Evolutionary conservation across 106 monocot species (phyloP).

Genomic region (Acorus gramineus): DNA sequence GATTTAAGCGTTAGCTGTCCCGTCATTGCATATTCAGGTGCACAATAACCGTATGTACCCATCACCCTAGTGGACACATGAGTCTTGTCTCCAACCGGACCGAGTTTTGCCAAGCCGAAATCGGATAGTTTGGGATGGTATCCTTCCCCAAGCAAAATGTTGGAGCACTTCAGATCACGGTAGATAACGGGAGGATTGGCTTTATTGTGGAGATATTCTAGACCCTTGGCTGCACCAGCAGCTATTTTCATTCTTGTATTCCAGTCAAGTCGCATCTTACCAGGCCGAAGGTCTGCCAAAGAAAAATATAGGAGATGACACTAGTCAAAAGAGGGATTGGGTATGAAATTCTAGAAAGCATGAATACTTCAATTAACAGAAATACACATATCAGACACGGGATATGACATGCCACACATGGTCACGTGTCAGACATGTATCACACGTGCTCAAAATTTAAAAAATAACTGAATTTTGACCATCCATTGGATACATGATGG

Average conservation of each 20-base stretch:
- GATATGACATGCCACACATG: too few relatives aligned
- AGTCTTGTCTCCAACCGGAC: slow-evolving; percentile 22
- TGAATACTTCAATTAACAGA: too few relatives aligned
- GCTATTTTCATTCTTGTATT: slow-evolving; percentile 36
- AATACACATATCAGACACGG: too few relatives aligned
- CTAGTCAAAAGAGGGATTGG: not conserved
- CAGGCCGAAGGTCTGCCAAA: slow-evolving; percentile 13
- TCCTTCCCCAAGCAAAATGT: slow-evolving; percentile 27
- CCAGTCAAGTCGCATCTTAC: slow-evolving; percentile 32
- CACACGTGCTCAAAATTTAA: too few relatives aligned
- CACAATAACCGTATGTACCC: slow-evolving; percentile 55
- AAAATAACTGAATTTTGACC: too few relatives aligned
- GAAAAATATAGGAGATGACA: not conserved
- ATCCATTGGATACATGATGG: too few relatives aligned
- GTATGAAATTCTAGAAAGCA: too few relatives aligned
- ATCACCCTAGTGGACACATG: slow-evolving; percentile 32
- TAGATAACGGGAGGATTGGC: slow-evolving; percentile 40
- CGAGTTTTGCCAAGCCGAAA: slow-evolving; percentile 51
- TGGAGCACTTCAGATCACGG: slow-evolving; percentile 39
- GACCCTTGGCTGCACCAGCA: slow-evolving; percentile 27
- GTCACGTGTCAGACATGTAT: too few relatives aligned
- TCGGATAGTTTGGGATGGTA: slow-evolving; percentile 46
- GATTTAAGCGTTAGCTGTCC: slow-evolving; percentile 38
- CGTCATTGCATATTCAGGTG: slow-evolving; percentile 34
- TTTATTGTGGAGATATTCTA: slow-evolving; percentile 37